Conservation (phyloP, 148 eudicot species). For the Vaccinium corymbosum region DNA sequence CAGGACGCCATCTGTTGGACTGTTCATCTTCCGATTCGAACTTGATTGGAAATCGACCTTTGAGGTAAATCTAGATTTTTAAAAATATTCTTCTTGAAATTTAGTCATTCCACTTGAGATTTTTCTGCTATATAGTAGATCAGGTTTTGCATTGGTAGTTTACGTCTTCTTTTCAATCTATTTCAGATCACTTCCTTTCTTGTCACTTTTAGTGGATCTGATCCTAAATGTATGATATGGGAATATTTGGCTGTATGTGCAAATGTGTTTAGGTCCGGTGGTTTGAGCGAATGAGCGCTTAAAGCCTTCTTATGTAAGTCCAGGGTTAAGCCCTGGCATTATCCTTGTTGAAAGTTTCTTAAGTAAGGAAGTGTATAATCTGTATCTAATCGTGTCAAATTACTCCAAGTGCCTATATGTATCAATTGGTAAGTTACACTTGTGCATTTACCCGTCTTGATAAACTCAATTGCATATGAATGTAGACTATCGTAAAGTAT, state of each 20-base stretch:
- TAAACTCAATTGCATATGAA: background rate
- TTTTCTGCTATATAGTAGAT: background rate
- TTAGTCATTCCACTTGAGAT: background rate
- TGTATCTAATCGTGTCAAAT: background rate
- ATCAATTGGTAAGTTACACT: background rate
- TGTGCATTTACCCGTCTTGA: background rate
- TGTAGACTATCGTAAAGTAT: background rate
- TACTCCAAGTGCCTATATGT: background rate
- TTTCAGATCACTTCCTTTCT: constrained; percentile 6
- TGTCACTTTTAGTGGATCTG: constrained; percentile 2
- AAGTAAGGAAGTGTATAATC: background rate
- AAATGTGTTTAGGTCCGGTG: background rate
- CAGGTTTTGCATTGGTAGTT: background rate
- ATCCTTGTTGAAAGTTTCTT: background rate
- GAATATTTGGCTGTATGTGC: background rate
- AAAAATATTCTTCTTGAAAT: background rate
- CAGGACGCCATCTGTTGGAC: background rate
- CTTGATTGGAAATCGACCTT: constrained; percentile 7
- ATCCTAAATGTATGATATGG: background rate
- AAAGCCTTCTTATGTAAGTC: background rate
- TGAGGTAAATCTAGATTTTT: background rate
- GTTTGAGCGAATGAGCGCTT: background rate
- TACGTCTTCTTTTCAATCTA: background rate
- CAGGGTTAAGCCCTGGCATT: background rate
- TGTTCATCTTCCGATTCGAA: background rate